Conservation (phyloP, 768 basidiomycete species). For the Naganishia randhawae region DNA sequence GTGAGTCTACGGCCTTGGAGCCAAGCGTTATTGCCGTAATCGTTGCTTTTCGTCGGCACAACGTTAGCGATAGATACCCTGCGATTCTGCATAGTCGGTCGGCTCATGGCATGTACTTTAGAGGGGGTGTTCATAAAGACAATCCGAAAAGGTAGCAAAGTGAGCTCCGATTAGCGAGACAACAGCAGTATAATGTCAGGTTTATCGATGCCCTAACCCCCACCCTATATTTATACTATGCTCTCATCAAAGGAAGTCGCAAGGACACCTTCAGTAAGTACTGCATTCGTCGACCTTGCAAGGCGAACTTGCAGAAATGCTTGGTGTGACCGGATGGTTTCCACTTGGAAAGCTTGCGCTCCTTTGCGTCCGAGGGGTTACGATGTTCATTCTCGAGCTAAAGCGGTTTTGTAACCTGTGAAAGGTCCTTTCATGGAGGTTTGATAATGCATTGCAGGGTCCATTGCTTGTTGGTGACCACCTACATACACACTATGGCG, state of each 20-base stretch:
- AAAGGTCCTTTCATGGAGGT: not conserved
- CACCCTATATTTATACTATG: not conserved
- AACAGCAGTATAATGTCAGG: not conserved
- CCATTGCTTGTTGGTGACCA: not conserved
- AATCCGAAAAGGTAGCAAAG: not conserved
- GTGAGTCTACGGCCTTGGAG: not conserved
- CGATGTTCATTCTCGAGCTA: not conserved
- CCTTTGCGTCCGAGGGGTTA: not conserved
- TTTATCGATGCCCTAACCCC: not conserved
- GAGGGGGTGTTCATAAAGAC: not conserved
- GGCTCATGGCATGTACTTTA: not conserved
- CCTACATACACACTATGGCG: not conserved
- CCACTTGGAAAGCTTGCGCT: not conserved
- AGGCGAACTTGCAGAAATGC: not conserved
- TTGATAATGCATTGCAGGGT: not conserved
- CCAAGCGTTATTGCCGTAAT: not conserved
- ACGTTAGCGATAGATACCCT: constrained; percentile 1
- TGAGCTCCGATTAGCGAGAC: not conserved
- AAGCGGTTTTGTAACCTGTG: not conserved
- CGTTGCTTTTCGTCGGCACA: not conserved
- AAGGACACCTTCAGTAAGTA: too few species aligned
- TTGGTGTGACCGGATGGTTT: not conserved
- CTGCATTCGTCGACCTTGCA: too few species aligned
- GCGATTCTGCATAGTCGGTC: not conserved
- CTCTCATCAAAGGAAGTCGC: not conserved